Conservation (phyloP, 169 alveolate species). For the Cryptosporidium tyzzeri region DNA sequence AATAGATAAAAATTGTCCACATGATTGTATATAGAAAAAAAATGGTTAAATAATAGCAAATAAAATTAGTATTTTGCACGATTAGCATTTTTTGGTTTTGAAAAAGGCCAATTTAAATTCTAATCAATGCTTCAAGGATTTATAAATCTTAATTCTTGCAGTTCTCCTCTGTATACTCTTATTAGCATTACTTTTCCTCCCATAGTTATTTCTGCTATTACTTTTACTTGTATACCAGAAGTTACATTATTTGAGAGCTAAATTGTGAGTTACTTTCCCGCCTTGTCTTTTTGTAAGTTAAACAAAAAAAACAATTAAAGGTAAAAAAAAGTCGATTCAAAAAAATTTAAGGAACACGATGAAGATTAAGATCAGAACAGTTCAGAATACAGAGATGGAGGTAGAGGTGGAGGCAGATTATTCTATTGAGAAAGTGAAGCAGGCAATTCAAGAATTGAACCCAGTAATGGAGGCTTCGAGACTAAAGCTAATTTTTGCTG, state of each 20-base stretch:
- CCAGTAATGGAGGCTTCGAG: constrained; percentile 82
- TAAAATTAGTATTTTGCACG: not conserved
- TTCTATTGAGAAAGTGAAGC: constrained; percentile 80
- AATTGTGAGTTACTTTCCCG: constrained; percentile 25
- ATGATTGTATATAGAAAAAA: not conserved
- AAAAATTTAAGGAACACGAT: constrained; percentile 58
- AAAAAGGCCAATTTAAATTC: too few relatives aligned
- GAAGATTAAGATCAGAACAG: constrained; percentile 84
- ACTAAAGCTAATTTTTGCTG: constrained; percentile 84
- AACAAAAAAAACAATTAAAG: not conserved
- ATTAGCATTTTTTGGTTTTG: not conserved
- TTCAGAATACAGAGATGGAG: constrained; percentile 84
- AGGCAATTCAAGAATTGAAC: constrained; percentile 79
- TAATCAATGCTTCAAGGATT: not conserved
- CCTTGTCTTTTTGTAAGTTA: constrained; percentile 25
- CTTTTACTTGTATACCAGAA: not conserved
- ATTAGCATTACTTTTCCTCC: not conserved
- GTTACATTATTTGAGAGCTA: not conserved
- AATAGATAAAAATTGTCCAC: not conserved
- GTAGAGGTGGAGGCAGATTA: constrained; percentile 82
- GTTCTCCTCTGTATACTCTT: not conserved
- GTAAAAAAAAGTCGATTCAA: not conserved
- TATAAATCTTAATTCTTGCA: too few relatives aligned
- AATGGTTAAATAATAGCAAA: not conserved
- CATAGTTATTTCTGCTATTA: not conserved